Conservation (phyloP, 768 basidiomycete species). For the Saitozyma sp. region DNA sequence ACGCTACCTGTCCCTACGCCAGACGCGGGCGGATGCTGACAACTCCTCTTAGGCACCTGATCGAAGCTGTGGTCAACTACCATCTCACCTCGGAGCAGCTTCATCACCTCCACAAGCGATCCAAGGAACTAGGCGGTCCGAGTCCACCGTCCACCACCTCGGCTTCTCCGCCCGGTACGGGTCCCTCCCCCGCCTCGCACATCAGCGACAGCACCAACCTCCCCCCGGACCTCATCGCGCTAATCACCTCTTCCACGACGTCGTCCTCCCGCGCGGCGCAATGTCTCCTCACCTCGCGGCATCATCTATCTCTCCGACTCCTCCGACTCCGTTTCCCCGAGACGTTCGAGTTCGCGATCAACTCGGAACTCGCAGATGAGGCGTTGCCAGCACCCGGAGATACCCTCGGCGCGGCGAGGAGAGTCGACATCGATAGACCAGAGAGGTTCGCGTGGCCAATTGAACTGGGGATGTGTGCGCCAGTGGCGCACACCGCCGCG, state of each 20-base stretch:
- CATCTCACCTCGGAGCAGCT: slow-evolving; percentile 32
- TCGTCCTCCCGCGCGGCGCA: slow-evolving; percentile 21
- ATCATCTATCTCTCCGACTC: slow-evolving; percentile 27
- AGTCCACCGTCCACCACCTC: slow-evolving; percentile 20
- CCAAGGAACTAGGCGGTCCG: slow-evolving; percentile 13
- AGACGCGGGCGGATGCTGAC: neutral
- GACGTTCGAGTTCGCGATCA: slow-evolving; percentile 33
- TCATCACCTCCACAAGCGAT: slow-evolving; percentile 13
- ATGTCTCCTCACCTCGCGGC: slow-evolving; percentile 29
- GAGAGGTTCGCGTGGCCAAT: slow-evolving; percentile 45
- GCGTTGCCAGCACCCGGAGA: slow-evolving; percentile 35
- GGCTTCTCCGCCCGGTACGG: slow-evolving; percentile 15
- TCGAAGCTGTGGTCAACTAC: slow-evolving; percentile 41
- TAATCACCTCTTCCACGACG: slow-evolving; percentile 20
- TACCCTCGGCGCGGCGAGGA: slow-evolving; percentile 29
- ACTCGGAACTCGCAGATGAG: slow-evolving; percentile 33
- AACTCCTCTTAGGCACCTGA: slow-evolving; percentile 24
- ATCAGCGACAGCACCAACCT: slow-evolving; percentile 2
- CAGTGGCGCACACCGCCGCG: slow-evolving; percentile 32
- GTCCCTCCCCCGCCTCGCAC: slow-evolving; percentile 18
- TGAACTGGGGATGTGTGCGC: slow-evolving; percentile 40
- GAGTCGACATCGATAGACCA: slow-evolving; percentile 32
- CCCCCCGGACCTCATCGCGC: slow-evolving; percentile 29
- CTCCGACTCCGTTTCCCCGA: slow-evolving; percentile 28
- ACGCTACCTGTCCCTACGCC: too few species aligned